Conservation (phyloP, 805 yeast genomes). For the Cyberlindnera mrakii region DNA sequence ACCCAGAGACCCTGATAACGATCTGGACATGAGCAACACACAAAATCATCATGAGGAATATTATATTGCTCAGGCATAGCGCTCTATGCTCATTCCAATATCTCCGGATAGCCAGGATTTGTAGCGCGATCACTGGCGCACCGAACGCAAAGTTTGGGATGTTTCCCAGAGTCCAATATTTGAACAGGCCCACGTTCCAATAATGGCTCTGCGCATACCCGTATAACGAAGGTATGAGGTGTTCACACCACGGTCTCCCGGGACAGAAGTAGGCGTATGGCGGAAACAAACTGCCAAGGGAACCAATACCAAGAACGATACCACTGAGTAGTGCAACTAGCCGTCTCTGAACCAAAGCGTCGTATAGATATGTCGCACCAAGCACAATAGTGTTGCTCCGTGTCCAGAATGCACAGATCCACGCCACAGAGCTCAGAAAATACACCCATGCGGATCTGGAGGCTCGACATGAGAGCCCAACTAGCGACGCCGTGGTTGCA, state of each 20-base stretch:
- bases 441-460: constrained; percentile 2
- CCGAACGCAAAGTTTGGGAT: constrained; percentile 79
- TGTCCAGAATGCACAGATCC: constrained; percentile 53
- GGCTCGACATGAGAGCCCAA: constrained; percentile 45
- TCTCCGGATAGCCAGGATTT: constrained; percentile 31
- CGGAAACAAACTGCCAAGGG: constrained; percentile 40
- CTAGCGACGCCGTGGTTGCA: constrained; percentile 54
- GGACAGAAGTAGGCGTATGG: constrained; percentile 67
- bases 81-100: constrained; percentile 33
- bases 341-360: constrained; percentile 31
- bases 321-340: constrained; percentile 49
- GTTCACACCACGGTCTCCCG: constrained; percentile 66
- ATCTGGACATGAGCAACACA: constrained; percentile 82
- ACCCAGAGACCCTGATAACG: constrained; percentile 70
- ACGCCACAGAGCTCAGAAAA: constrained; percentile 26
- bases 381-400: constrained; percentile 73
- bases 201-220: constrained; percentile 69
- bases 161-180: constrained; percentile 78
- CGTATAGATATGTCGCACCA: constrained; percentile 62
- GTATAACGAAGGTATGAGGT: constrained; percentile 52
- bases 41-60: constrained; percentile 44
- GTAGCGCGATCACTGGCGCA: constrained; percentile 52
- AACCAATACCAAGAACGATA: constrained; percentile 36
- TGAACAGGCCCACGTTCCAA: constrained; percentile 81
- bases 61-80: constrained; percentile 34